A percentile compares a stretch with the other conserved stretches of the same genome.
These are phyloP conservation scores for Colletotrichum melonis DNA, from an alignment of 2,329 filamentous ascomycete species.

Conservation along the genomic window DNA sequence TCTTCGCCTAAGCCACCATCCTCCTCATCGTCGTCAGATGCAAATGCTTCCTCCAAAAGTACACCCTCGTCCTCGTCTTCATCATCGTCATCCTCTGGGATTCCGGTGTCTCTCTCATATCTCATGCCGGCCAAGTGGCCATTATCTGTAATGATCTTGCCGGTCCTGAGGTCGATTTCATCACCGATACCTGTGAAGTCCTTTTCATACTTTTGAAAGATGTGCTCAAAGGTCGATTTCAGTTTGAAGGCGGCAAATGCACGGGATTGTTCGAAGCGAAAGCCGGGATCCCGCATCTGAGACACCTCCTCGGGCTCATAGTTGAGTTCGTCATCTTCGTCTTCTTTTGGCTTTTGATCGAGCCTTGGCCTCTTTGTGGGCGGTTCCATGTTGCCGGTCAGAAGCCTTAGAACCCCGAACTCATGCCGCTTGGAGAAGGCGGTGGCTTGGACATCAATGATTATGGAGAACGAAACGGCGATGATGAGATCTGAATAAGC, in stretches of 20 bases:
- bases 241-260: slow-evolving; percentile 76
- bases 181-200: slow-evolving; percentile 88
- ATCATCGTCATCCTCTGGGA: slow-evolving; percentile 44
- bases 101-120: slow-evolving; percentile 62
- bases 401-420: background rate
- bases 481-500: background rate
- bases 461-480: background rate
- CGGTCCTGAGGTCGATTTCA: slow-evolving; percentile 87
- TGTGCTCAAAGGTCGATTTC: slow-evolving; percentile 86
- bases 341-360: slow-evolving; percentile 47
- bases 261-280: slow-evolving; percentile 70
- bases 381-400: slow-evolving; percentile 62
- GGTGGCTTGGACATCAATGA: background rate
- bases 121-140: slow-evolving; percentile 79
- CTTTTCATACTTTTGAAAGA: slow-evolving; percentile 88
- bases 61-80: slow-evolving; percentile 49
- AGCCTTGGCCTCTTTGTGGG: slow-evolving; percentile 69
- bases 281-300: slow-evolving; percentile 61
- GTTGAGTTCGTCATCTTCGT: slow-evolving; percentile 60
- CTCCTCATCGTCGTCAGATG: slow-evolving; percentile 40
- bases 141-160: slow-evolving; percentile 88
- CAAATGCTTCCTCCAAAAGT: slow-evolving; percentile 43
- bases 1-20: slow-evolving; percentile 28
- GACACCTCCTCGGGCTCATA: slow-evolving; percentile 60
- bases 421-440: background rate